phyloP scores from a whole-genome alignment of 495 filamentous ascomycete species.

The Annulohypoxylon nitens region DNA sequence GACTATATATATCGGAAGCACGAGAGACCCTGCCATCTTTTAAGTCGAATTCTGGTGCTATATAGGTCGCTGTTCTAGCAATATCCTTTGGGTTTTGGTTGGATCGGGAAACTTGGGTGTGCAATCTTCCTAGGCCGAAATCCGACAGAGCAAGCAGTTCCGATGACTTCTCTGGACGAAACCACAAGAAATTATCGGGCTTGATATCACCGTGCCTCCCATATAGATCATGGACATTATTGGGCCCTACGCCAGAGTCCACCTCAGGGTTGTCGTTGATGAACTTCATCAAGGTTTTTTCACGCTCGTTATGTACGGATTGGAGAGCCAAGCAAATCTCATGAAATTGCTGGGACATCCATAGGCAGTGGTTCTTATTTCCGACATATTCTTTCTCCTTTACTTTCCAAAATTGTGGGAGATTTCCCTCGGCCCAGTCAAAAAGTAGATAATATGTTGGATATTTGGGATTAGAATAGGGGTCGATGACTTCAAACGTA shows the following conservation, averaged over 20 bases:
- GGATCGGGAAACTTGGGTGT: constrained; percentile 40
- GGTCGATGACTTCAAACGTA: constrained; percentile 37
- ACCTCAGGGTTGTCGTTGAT: constrained; percentile 5
- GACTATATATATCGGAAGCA: constrained; percentile 41
- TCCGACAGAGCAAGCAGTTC: constrained; percentile 24
- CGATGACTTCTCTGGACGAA: constrained; percentile 14
- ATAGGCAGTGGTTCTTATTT: constrained; percentile 20
- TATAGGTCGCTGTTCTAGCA: constrained; percentile 27
- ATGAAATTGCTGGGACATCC: constrained; percentile 45
- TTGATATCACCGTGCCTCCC: constrained; percentile 57
- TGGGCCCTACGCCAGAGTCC: constrained; percentile 11
- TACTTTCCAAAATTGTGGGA: constrained; percentile 32
- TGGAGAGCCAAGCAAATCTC: constrained; percentile 29
- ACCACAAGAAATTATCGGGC: constrained; percentile 57
- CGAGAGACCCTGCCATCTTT: constrained; percentile 26
- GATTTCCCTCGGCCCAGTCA: constrained; percentile 40
- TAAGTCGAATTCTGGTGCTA: constrained; percentile 41
- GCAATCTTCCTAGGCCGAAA: constrained; percentile 38
- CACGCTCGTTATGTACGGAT: constrained; percentile 38
- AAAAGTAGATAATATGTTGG: constrained; percentile 41
- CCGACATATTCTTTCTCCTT: constrained; percentile 9
- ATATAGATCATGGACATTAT: constrained; percentile 47
- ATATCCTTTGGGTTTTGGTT: constrained; percentile 30
- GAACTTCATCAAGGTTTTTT: background rate
- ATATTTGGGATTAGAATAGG: background rate